Evolutionary conservation across 805 yeast species (phyloP).

Genomic region (Saccharomycopsis malanga): DNA sequence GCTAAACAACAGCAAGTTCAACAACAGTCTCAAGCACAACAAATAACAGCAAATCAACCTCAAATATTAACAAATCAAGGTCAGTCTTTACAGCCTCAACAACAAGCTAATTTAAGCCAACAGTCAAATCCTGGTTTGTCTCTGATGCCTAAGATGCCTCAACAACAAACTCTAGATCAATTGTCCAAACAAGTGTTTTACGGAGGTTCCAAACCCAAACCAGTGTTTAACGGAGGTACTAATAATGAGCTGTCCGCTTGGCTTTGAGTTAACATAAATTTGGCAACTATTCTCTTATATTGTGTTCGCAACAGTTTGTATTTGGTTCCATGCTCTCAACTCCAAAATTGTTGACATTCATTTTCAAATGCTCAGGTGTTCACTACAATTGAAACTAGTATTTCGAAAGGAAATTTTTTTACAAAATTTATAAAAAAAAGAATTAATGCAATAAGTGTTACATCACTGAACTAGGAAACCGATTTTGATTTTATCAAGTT

Average conservation of each 20-base stretch:
- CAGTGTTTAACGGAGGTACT: too few species aligned
- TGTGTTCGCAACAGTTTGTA: not conserved
- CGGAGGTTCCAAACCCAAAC: too few species aligned
- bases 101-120: too few species aligned
- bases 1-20: constrained; percentile 23
- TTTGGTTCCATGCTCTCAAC: not conserved
- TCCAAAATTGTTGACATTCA: not conserved
- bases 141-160: too few species aligned
- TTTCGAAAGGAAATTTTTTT: too few species aligned
- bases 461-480: not conserved
- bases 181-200: too few species aligned
- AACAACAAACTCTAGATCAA: too few species aligned
- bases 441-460: not conserved
- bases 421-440: not conserved
- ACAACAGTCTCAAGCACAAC: not conserved
- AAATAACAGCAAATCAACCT: too few species aligned
- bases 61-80: too few species aligned
- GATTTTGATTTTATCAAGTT: too few species aligned
- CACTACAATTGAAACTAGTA: not conserved
- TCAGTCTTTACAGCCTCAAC: too few species aligned
- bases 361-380: not conserved
- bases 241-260: not conserved
- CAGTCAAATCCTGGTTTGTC: too few species aligned
- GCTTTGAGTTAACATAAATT: constrained; percentile 1
- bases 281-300: not conserved